Evolutionary conservation across 257 asterid genomes (phyloP).

Genomic region (Leptodermis oblonga): DNA sequence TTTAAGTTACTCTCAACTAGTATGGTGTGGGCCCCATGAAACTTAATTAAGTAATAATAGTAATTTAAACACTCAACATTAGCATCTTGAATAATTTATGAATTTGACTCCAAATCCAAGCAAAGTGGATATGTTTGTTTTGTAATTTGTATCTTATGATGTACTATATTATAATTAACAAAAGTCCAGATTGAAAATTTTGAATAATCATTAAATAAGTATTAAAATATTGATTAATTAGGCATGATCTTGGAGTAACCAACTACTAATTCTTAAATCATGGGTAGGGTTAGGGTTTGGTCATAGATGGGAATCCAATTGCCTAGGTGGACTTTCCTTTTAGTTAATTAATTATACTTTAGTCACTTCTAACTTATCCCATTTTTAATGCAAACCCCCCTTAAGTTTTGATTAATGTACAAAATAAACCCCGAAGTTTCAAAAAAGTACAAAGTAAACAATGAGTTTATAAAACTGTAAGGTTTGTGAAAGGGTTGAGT

Average conservation of each 20-base stretch:
- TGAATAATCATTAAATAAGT: background rate
- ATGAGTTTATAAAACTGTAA: too few species aligned
- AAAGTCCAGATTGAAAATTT: background rate
- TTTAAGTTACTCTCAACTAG: constrained; percentile 4
- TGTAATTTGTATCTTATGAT: background rate
- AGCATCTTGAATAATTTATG: background rate
- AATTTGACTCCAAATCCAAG: constrained; percentile 1
- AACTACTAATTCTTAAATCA: background rate
- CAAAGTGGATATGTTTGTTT: constrained; percentile 11
- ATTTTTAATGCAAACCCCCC: too few species aligned
- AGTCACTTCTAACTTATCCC: background rate
- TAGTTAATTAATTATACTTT: background rate
- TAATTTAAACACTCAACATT: background rate
- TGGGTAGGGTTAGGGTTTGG: background rate
- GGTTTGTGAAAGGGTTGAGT: too few species aligned
- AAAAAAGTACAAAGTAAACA: too few species aligned
- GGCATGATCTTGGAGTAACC: background rate
- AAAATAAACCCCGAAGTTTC: too few species aligned
- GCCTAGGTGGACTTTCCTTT: background rate
- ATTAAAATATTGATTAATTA: constrained; percentile 5
- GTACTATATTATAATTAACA: background rate
- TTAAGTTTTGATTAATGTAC: too few species aligned
- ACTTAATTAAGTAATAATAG: background rate
- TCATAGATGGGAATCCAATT: background rate
- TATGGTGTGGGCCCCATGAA: constrained; percentile 6